Percentiles rank a stretch among this genome's conserved stretches.
These are phyloP conservation scores for Citrus glauca DNA, from an alignment of 345 rosid species.

Conservation along the genomic window DNA sequence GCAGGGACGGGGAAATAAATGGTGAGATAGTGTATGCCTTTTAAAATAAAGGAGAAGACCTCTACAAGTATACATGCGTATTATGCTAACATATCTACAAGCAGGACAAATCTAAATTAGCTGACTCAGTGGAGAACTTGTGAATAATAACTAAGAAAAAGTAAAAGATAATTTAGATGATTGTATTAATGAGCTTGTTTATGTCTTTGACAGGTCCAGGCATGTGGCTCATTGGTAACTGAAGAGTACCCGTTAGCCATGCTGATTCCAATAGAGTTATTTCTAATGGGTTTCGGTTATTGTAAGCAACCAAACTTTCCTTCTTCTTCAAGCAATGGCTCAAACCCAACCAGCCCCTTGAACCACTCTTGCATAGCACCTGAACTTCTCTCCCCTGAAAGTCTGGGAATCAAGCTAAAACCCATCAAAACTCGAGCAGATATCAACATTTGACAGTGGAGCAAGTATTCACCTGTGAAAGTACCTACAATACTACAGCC, in stretches of 20 bases:
- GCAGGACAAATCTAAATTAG: not conserved
- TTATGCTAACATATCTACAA: not conserved
- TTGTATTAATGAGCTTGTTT: not conserved
- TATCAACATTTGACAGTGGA: constrained; percentile 13
- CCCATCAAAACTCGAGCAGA: constrained; percentile 54
- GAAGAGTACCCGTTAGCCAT: constrained; percentile 66
- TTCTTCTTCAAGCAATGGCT: constrained; percentile 33
- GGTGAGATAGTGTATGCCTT: not conserved
- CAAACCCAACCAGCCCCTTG: constrained; percentile 37
- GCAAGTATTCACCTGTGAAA: not conserved
- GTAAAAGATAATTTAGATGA: not conserved
- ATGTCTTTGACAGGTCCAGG: constrained; percentile 42
- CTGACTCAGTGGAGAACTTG: not conserved
- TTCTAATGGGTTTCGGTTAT: constrained; percentile 48
- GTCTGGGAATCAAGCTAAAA: constrained; percentile 63
- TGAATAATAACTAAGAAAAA: not conserved
- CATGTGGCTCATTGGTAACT: constrained; percentile 61
- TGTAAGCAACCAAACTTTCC: constrained; percentile 30
- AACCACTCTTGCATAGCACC: constrained; percentile 45
- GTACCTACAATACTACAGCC: not conserved
- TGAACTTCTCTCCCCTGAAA: constrained; percentile 56
- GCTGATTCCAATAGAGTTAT: constrained; percentile 59
- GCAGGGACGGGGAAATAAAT: not conserved
- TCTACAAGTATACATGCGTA: not conserved
- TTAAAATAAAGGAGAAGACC: not conserved